Base-by-base conservation (phyloP, 371 early-diverging fungal genomes). In the Mortierella polycephala region DNA sequence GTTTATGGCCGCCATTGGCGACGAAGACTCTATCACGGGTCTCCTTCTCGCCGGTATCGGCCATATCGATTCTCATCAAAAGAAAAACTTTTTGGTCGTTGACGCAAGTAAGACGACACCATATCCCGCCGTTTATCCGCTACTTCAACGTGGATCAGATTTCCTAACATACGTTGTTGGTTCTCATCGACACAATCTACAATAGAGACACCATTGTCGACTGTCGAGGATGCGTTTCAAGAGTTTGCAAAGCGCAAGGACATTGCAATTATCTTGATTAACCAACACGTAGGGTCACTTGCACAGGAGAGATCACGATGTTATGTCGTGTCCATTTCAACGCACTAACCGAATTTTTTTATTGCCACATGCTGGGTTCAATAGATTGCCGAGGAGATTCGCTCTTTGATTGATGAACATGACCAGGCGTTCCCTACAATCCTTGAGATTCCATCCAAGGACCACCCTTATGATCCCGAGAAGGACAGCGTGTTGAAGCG, bases 21-120 rank as follows among this genome's bases (percentile, higher is more conserved):
- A 98, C 82, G 98, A 99, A 94, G 99, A 99, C 85, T 93, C 98
- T 13, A 95, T 99, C 56, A 99, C 99, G 5, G 99, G 99, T 49
- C 88, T 98, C 64, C 88, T 99, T 42, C 89, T 99, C 54, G 97
- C 98, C 42, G 99, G 99, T 52, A 91, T 98, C 55, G 99, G 99
- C 46, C 94, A 98, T 83, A 90, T 97, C 42, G 90, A 94, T 70
- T 83, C 90, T 20, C 90, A 90, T 62, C 93, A 93, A 75, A 92
- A 93, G 72, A 83, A 93, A 55, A 99, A 99, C 90, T 99, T 98
- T 79, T 83, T 98, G 45, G 95, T 98, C 18, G 98, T 98, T 18
- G 97, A 97, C 81, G 80, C 92, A 8, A 98, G 96, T 96, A 89
- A 85, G 90, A 37, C 21, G 3, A 30, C 30, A 30, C 30, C 30